phyloP scores from a whole-genome alignment of 805 yeast species.

The Zygoascus biomembranicola region DNA sequence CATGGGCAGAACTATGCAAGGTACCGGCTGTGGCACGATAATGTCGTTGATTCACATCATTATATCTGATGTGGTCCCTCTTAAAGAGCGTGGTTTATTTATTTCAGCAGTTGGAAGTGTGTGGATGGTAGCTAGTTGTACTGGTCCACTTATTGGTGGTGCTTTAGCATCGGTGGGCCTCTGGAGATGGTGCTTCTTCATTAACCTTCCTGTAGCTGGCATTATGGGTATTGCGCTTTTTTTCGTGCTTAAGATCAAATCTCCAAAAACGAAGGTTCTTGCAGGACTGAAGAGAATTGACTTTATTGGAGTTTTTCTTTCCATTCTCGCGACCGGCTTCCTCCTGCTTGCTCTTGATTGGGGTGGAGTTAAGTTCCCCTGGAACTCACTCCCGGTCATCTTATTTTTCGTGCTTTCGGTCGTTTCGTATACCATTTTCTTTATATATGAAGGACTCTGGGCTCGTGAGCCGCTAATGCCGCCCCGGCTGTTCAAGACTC shows the following conservation, averaged over 20 bases:
- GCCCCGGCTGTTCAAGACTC: slow-evolving; percentile 29
- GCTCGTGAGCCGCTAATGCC: slow-evolving; percentile 38
- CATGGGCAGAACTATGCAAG: slow-evolving; percentile 71
- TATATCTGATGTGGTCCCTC: slow-evolving; percentile 66
- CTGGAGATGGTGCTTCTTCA: slow-evolving; percentile 48
- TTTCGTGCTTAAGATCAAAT: slow-evolving; percentile 15
- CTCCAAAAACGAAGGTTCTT: slow-evolving; percentile 32
- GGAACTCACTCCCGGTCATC: slow-evolving; percentile 48
- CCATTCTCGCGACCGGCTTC: slow-evolving; percentile 36
- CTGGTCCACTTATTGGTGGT: slow-evolving; percentile 50
- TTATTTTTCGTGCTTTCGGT: slow-evolving; percentile 37
- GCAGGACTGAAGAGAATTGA: slow-evolving; percentile 42
- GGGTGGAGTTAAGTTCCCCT: slow-evolving; percentile 43
- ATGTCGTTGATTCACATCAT: slow-evolving; percentile 66
- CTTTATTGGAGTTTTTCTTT: slow-evolving; percentile 43
- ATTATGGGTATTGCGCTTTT: slow-evolving; percentile 17
- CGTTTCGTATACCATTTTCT: slow-evolving; percentile 33
- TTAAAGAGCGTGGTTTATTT: slow-evolving; percentile 44
- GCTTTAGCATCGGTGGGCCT: slow-evolving; percentile 33
- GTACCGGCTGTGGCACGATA: slow-evolving; percentile 89
- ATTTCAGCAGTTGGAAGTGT: slow-evolving; percentile 42
- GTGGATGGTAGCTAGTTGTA: slow-evolving; percentile 29
- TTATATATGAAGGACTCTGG: slow-evolving; percentile 38
- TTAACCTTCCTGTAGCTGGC: slow-evolving; percentile 35
- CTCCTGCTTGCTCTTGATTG: slow-evolving; percentile 46